Evolutionary conservation across 331 rosid genomes (phyloP).

Genomic region (Malus hybrid): DNA sequence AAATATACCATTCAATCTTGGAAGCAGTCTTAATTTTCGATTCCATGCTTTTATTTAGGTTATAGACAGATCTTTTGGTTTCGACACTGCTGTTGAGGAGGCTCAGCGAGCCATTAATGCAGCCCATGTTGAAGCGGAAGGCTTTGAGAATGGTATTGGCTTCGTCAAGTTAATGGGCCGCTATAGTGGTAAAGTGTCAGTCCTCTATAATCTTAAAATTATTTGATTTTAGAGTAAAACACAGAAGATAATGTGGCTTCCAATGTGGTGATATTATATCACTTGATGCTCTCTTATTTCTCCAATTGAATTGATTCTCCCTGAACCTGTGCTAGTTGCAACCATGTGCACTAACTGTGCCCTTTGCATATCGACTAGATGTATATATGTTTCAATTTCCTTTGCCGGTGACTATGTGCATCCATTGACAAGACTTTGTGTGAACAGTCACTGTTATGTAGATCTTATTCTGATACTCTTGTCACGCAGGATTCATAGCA

Average conservation of each 20-base stretch:
- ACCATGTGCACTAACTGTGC: no score
- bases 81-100: conserved; percentile 50
- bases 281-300: neutral
- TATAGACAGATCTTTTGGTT: conserved; percentile 51
- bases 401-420: neutral
- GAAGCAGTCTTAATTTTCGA: neutral
- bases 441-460: neutral
- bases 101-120: conserved; percentile 54
- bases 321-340: neutral
- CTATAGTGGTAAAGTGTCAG: conserved; percentile 29
- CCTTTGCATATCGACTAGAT: neutral
- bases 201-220: neutral
- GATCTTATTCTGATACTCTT: neutral
- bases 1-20: neutral
- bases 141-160: conserved; percentile 40
- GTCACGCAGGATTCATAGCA: conserved; percentile 37
- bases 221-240: neutral
- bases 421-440: neutral
- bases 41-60: conserved; percentile 21
- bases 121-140: conserved; percentile 45
- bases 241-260: neutral
- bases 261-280: neutral
- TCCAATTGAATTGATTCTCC: neutral
- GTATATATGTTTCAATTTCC: neutral
- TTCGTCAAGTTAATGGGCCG: conserved; percentile 50